Conservation (phyloP, 1,284 basidiomycete genomes). For the Sanghuangporus baumii region DNA sequence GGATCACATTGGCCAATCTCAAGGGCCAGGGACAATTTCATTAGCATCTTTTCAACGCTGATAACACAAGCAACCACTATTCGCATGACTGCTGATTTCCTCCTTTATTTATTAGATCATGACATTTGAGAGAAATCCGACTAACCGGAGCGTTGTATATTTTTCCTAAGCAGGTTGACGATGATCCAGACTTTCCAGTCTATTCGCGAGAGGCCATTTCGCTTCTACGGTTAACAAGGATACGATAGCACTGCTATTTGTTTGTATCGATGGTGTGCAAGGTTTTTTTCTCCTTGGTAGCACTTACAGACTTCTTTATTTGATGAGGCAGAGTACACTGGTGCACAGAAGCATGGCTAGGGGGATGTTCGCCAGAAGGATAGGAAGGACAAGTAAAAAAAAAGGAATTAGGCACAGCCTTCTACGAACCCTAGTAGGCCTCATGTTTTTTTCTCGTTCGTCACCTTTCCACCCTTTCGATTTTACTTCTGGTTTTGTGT, state of each 20-base stretch:
- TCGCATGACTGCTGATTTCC: not conserved
- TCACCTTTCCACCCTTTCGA: too few relatives aligned
- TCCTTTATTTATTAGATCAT: not conserved
- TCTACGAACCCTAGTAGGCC: too few relatives aligned
- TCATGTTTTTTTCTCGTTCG: too few relatives aligned
- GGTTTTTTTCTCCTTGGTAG: not conserved
- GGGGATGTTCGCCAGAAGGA: too few relatives aligned
- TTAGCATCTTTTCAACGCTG: too few relatives aligned
- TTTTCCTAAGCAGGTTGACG: constrained; percentile 27
- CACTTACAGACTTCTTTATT: not conserved
- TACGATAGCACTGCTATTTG: not conserved
- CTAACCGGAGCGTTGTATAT: not conserved
- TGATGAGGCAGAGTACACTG: not conserved
- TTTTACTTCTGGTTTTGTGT: too few relatives aligned
- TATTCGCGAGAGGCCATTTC: constrained; percentile 41
- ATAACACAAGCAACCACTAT: not conserved
- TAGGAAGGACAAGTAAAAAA: too few relatives aligned
- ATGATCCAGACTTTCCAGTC: constrained; percentile 32
- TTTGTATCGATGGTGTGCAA: not conserved
- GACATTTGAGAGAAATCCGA: not conserved
- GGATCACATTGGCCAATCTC: not conserved
- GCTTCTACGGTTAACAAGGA: constrained; percentile 41
- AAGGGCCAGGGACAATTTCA: too few relatives aligned
- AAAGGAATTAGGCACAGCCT: too few relatives aligned
- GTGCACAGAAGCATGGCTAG: too few relatives aligned